A percentile compares a stretch with the other conserved stretches of the same genome.
These are phyloP conservation scores for Podila epigama DNA, from an alignment of 192 early-diverging fungal genomes.

Conservation along the genomic window DNA sequence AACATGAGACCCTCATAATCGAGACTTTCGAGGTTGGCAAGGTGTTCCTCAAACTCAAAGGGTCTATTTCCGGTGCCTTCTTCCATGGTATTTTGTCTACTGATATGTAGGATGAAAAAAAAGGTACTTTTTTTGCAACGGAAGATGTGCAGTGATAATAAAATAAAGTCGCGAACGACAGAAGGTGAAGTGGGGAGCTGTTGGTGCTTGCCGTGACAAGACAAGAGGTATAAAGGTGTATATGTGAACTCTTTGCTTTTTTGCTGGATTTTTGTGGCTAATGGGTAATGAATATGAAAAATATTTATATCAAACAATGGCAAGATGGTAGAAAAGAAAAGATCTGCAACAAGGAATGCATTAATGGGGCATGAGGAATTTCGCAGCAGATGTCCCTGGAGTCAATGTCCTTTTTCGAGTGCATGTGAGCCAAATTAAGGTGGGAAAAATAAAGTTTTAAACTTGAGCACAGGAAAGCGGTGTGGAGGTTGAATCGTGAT, in stretches of 20 bases:
- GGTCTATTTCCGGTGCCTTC: neutral
- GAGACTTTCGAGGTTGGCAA: slow-evolving; percentile 18
- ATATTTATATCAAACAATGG: neutral
- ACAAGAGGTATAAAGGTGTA: too few species aligned
- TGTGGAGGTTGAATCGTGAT: neutral
- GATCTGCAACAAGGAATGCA: neutral
- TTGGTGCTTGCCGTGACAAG: too few species aligned
- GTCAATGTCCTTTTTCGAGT: too few species aligned
- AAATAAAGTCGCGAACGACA: too few species aligned
- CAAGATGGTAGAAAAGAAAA: neutral
- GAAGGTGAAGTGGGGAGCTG: too few species aligned
- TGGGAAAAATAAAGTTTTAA: neutral
- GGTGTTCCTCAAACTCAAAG: slow-evolving; percentile 18
- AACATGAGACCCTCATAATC: slow-evolving; percentile 1
- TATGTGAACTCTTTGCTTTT: neutral
- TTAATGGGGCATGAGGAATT: too few species aligned
- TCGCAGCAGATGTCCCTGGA: neutral
- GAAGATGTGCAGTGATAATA: too few species aligned
- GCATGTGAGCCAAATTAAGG: too few species aligned
- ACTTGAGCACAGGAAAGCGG: neutral
- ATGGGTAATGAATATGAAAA: neutral
- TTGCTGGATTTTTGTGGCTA: neutral
- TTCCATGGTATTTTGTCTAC: too few species aligned
- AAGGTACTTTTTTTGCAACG: too few species aligned
- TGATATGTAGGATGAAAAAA: too few species aligned